Evolutionary conservation across 371 early-diverging fungal species (phyloP).

Genomic region (Syncephalastrum monosporum): DNA sequence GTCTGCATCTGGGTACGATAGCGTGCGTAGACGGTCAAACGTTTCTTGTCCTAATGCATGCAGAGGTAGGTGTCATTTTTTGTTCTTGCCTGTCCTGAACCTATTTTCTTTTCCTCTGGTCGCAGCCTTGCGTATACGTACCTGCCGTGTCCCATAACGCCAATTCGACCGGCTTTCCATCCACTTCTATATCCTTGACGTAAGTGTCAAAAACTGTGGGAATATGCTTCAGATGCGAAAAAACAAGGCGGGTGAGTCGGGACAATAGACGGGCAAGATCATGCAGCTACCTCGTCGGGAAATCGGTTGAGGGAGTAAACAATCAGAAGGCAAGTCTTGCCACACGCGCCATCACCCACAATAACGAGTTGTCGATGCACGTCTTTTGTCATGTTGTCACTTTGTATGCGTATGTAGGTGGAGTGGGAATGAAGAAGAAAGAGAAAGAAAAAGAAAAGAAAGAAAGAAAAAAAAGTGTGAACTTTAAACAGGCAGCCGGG

Average conservation of each 20-base stretch:
- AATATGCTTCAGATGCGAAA: conserved; percentile 31
- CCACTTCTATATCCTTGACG: conserved; percentile 62
- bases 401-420: conserved; percentile 2
- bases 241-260: conserved; percentile 1
- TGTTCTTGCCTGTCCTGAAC: background rate
- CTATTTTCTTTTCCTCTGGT: background rate
- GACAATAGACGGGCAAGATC: conserved; percentile 10
- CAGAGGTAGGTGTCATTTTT: background rate
- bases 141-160: conserved; percentile 76
- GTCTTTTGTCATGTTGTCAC: conserved; percentile 19
- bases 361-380: conserved; percentile 60
- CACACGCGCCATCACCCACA: conserved; percentile 69
- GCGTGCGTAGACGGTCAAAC: conserved; percentile 87
- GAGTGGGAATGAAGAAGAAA: conserved; percentile 2
- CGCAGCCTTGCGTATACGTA: background rate
- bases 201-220: conserved; percentile 70
- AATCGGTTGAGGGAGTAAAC: conserved; percentile 52
- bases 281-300: conserved; percentile 30
- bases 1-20: conserved; percentile 90
- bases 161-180: conserved; percentile 58
- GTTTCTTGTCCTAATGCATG: conserved; percentile 74
- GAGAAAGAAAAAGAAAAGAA: conserved; percentile 3
- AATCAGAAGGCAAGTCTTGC: conserved; percentile 59
- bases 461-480: background rate
- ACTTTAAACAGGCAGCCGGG: too few species aligned